phyloP scores from a whole-genome alignment of 495 filamentous ascomycete species.

The Penicillium longicatenatum region DNA sequence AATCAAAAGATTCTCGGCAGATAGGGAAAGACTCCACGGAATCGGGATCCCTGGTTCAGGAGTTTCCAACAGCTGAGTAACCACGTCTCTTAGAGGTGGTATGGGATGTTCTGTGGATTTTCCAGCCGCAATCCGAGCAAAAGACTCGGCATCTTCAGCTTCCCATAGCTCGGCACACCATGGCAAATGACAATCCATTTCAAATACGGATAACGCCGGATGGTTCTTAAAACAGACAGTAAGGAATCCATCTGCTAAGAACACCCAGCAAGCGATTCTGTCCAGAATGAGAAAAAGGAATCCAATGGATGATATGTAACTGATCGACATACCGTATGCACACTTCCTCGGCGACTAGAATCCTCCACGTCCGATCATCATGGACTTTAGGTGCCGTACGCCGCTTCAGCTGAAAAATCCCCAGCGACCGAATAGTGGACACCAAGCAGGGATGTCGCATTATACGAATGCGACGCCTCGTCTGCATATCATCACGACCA shows the following conservation, averaged over 20 bases:
- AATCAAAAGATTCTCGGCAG: conserved; percentile 38
- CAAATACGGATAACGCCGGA: conserved; percentile 37
- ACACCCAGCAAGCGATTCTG: conserved; percentile 40
- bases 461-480: conserved; percentile 40
- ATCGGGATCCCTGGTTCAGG: conserved; percentile 13
- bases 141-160: conserved; percentile 34
- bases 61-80: conserved; percentile 29
- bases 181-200: conserved; percentile 41
- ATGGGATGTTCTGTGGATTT: conserved; percentile 18
- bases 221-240: conserved; percentile 44
- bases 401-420: conserved; percentile 34
- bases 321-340: conserved; percentile 32
- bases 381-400: conserved; percentile 15
- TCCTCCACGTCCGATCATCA: conserved; percentile 31
- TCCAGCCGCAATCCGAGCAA: conserved; percentile 23
- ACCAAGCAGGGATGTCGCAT: conserved; percentile 42
- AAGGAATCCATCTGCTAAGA: conserved; percentile 42
- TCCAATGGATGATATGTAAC: background rate
- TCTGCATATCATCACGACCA: conserved; percentile 34
- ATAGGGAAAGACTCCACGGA: conserved; percentile 31
- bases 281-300: background rate
- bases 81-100: conserved; percentile 30
- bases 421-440: conserved; percentile 36
- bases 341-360: conserved; percentile 35
- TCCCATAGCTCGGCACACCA: conserved; percentile 42